These are phyloP conservation scores for Leucosporidium yakuticum DNA, from an alignment of 768 basidiomycete species.

Conservation along the genomic window DNA sequence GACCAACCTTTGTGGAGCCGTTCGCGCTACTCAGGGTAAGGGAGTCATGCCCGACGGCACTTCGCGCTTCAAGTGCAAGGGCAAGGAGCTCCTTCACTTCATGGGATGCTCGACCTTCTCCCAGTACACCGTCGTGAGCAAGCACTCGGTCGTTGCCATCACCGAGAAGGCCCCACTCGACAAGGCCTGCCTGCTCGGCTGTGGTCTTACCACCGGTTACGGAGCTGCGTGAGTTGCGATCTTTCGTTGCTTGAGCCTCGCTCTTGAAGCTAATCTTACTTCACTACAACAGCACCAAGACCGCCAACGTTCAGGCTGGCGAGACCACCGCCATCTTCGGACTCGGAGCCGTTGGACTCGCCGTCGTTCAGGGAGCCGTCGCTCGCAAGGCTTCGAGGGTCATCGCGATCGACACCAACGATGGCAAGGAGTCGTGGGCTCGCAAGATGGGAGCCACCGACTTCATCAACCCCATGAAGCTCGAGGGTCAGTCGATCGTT, in stretches of 20 bases:
- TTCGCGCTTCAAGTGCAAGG: slow-evolving; percentile 80
- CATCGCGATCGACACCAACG: slow-evolving; percentile 88
- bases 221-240: slow-evolving; percentile 7
- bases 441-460: slow-evolving; percentile 90
- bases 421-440: slow-evolving; percentile 78
- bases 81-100: slow-evolving; percentile 82
- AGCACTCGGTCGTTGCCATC: slow-evolving; percentile 91
- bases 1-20: slow-evolving; percentile 86
- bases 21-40: slow-evolving; percentile 70
- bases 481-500: slow-evolving; percentile 78
- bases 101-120: slow-evolving; percentile 99
- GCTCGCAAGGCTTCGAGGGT: slow-evolving; percentile 75
- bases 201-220: slow-evolving; percentile 38
- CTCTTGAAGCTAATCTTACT: not conserved
- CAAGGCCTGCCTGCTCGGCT: slow-evolving; percentile 90
- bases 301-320: slow-evolving; percentile 52
- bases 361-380: slow-evolving; percentile 73
- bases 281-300: slow-evolving; percentile 34
- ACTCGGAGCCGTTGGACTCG: slow-evolving; percentile 87
- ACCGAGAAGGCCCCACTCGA: slow-evolving; percentile 78
- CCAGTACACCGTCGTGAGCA: slow-evolving; percentile 95
- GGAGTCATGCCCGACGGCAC: slow-evolving; percentile 91
- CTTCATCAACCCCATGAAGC: slow-evolving; percentile 74
- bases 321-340: slow-evolving; percentile 93
- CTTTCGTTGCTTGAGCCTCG: slow-evolving; percentile 36